These are phyloP conservation scores for Hypholoma sublateritium DNA, from an alignment of 768 basidiomycete genomes.

Conservation along the genomic window DNA sequence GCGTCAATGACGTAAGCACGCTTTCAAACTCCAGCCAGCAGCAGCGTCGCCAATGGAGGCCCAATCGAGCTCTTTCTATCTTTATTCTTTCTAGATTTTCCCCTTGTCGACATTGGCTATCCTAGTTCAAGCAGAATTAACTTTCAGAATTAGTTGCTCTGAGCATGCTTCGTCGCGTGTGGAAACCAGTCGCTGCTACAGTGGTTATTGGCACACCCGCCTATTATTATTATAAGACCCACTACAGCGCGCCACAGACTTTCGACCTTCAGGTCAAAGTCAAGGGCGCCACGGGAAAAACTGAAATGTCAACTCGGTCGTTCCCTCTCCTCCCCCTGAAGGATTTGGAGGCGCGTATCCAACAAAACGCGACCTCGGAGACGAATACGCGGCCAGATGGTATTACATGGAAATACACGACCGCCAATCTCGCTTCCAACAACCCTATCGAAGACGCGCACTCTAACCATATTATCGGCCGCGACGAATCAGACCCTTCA, in stretches of 20 bases:
- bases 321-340: slow-evolving; percentile 57
- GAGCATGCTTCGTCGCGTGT: slow-evolving; percentile 62
- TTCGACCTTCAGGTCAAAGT: slow-evolving; percentile 62
- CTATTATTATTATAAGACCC: slow-evolving; percentile 54
- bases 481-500: slow-evolving; percentile 59
- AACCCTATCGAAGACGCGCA: slow-evolving; percentile 91
- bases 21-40: too few species aligned
- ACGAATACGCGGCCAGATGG: slow-evolving; percentile 50
- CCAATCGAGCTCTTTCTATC: neutral
- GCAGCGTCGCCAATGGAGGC: too few species aligned
- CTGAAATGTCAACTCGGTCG: slow-evolving; percentile 49
- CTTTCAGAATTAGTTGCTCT: neutral
- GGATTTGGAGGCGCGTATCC: slow-evolving; percentile 57
- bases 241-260: slow-evolving; percentile 42
- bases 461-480: slow-evolving; percentile 64
- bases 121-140: too few species aligned
- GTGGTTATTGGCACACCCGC: slow-evolving; percentile 56
- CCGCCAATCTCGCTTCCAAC: slow-evolving; percentile 81
- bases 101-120: too few species aligned
- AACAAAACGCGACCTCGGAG: slow-evolving; percentile 48
- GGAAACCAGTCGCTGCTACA: slow-evolving; percentile 66
- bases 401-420: slow-evolving; percentile 72
- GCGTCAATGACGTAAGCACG: neutral
- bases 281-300: slow-evolving; percentile 58
- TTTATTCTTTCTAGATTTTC: neutral